Percentiles rank a stretch among this genome's conserved stretches.
These are phyloP conservation scores for Tulasnella sp. DNA, from an alignment of 768 basidiomycete species.

Conservation along the genomic window DNA sequence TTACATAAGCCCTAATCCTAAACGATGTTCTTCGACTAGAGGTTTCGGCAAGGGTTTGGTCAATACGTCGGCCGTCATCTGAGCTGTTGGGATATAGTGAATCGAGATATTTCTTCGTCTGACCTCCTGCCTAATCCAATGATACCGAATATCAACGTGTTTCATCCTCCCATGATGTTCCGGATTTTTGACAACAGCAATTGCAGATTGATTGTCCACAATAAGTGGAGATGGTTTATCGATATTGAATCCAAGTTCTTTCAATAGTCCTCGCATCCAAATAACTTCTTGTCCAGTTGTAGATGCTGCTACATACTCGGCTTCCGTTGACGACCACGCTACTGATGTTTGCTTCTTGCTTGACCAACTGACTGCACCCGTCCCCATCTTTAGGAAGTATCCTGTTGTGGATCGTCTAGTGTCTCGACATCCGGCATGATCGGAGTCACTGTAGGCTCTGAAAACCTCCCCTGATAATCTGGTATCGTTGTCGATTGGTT, in stretches of 20 bases:
- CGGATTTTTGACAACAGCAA: conserved; percentile 17
- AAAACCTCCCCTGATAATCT: conserved; percentile 3
- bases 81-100: neutral
- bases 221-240: conserved; percentile 34
- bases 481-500: neutral
- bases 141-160: conserved; percentile 25
- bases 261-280: conserved; percentile 39
- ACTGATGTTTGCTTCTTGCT: conserved; percentile 48
- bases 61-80: conserved; percentile 29
- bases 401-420: conserved; percentile 46
- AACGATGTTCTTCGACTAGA: neutral
- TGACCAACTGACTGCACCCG: conserved; percentile 48
- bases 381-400: conserved; percentile 46
- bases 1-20: neutral
- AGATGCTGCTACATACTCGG: conserved; percentile 42
- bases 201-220: conserved; percentile 30
- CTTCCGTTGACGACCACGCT: conserved; percentile 44
- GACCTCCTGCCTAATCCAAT: conserved; percentile 22
- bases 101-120: neutral
- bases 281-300: conserved; percentile 39
- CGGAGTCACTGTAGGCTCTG: conserved; percentile 42
- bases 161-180: conserved; percentile 24
- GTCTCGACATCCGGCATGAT: conserved; percentile 42
- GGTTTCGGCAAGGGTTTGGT: conserved; percentile 22
- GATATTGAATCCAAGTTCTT: conserved; percentile 35